Conservation (phyloP, 2,329 filamentous ascomycete genomes). For the Botrytis pseudocinerea region DNA sequence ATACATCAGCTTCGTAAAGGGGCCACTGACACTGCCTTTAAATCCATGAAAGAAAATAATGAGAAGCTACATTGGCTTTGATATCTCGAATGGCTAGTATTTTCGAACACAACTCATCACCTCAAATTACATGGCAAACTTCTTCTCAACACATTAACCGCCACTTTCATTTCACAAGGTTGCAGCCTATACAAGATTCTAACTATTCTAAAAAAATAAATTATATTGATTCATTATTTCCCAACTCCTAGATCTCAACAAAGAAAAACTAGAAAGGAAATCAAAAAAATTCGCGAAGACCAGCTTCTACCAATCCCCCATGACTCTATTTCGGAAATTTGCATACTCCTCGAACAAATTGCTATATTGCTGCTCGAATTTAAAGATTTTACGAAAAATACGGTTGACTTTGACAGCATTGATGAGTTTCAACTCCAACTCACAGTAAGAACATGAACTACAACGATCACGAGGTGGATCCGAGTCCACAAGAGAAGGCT, state of each 20-base stretch:
- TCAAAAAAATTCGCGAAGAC: not conserved
- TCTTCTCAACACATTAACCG: not conserved
- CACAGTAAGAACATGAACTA: not conserved
- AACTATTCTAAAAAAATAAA: not conserved
- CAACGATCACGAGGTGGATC: not conserved
- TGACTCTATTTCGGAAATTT: not conserved
- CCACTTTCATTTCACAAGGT: not conserved
- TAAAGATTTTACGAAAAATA: not conserved
- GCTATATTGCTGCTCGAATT: not conserved
- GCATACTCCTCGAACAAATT: not conserved
- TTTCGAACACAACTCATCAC: not conserved
- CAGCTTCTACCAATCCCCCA: not conserved
- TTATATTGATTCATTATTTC: not conserved
- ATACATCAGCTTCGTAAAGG: not conserved
- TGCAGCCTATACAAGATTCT: not conserved
- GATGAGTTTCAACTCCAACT: not conserved
- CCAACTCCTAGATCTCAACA: not conserved
- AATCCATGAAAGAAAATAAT: not conserved
- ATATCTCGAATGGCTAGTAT: not conserved
- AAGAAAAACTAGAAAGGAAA: not conserved
- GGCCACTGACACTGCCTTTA: not conserved
- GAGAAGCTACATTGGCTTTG: not conserved
- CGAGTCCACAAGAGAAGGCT: not conserved
- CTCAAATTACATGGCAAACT: rapidly evolving
- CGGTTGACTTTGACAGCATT: not conserved